Base-by-base conservation (phyloP, 495 filamentous ascomycete species). In the Penicillium roqueforti region DNA sequence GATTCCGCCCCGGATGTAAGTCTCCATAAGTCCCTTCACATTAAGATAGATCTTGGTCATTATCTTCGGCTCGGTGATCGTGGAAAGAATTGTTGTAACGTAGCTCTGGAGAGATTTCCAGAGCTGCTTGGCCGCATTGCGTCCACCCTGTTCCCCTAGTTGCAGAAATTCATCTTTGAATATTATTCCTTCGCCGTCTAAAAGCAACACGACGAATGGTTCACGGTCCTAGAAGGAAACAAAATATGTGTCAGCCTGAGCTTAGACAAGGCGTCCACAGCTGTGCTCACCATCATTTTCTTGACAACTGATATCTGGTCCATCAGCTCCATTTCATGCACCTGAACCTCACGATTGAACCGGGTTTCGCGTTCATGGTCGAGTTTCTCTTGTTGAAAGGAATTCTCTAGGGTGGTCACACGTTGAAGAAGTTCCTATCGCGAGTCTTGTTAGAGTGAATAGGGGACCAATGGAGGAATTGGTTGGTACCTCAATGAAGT, bases 141-240 rank as follows among this genome's bases (percentile, higher is more conserved):
- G 87, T 23, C 89, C 89, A 34, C 89, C 89, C 46, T 81, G 73
- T 57, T 84, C 71, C 5, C 87, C 89, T 41, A 80, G 74, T 47
- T 79, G 74, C 45, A 91, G 62, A 36, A 82, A 79, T 31, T 79
- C 66, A 57, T 90, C 83, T 47, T 83, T 76, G 66, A 95, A 95
- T 58, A 92, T 80, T 60, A 90, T 80, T 25, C 84, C 84, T 61
- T 91, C 85, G 25, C 87, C 88, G 63, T 95, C 89, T 47, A 95
- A 79, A 53, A 95, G 72, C 16, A 89, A 78, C 25, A 88, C 65
- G 58, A 91, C 76, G 62, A 90, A 92, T 8, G 86, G 83, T 74
- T 91, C 87, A 45, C 80, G 81, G 42, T 85, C 85, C 87, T 91
- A 64, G 42, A 51, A 19, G 23, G 38, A 54, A 54, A 36, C 37